phyloP scores from a whole-genome alignment of 2,329 filamentous ascomycete genomes.

The Decorospora gaudefroyi region DNA sequence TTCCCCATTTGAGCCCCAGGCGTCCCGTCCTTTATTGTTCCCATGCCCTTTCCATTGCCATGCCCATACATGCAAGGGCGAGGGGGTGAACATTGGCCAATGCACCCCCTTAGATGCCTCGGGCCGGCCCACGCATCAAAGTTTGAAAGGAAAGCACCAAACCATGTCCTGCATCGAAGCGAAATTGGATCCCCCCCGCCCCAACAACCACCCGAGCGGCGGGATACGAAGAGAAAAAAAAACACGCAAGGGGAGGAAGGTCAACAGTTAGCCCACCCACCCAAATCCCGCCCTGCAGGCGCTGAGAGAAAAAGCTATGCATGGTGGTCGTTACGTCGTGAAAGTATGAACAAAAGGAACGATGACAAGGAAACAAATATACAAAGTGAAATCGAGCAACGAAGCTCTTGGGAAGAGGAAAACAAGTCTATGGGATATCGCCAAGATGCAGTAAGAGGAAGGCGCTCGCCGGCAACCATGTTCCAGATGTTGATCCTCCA shows the following conservation, averaged over 20 bases:
- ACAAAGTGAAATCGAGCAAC: constrained; percentile 22
- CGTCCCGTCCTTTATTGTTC: not conserved
- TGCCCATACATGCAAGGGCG: constrained; percentile 1
- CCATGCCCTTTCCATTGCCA: constrained; percentile 1
- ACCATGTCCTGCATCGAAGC: constrained; percentile 31
- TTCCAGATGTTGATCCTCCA: constrained; percentile 8
- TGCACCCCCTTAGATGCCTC: constrained; percentile 11
- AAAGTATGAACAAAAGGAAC: constrained; percentile 19
- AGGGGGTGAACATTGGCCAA: constrained; percentile 15
- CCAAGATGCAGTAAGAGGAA: constrained; percentile 21
- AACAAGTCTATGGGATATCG: constrained; percentile 43
- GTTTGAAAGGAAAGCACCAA: constrained; percentile 8
- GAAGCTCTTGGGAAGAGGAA: constrained; percentile 27
- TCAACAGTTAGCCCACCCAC: constrained; percentile 28
- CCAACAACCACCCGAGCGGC: constrained; percentile 1
- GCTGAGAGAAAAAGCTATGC: constrained; percentile 17
- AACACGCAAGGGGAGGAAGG: constrained; percentile 6
- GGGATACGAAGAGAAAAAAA: constrained; percentile 2
- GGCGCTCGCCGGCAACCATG: constrained; percentile 27
- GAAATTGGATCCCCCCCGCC: constrained; percentile 6
- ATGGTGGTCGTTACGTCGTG: constrained; percentile 30
- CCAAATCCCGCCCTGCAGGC: constrained; percentile 11
- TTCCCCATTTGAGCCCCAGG: constrained; percentile 3
- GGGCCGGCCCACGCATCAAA: constrained; percentile 17
- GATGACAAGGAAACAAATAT: constrained; percentile 12